phyloP scores from a whole-genome alignment of 108 stramenopile species.

The Nitzschia sp. region DNA sequence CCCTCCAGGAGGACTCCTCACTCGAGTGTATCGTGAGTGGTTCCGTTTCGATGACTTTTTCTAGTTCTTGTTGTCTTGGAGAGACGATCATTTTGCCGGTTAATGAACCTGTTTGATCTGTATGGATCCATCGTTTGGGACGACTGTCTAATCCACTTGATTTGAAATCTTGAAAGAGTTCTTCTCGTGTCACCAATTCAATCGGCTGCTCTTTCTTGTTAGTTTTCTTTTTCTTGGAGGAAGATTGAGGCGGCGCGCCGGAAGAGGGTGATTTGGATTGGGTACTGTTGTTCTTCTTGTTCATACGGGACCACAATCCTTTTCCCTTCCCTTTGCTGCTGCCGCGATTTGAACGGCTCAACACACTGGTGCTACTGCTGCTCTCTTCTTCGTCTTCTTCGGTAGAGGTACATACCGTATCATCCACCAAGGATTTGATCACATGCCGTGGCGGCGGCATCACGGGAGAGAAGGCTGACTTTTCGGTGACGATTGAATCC shows the following conservation, averaged over 20 bases:
- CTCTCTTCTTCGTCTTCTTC: background rate
- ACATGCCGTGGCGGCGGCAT: too few relatives aligned
- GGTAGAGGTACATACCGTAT: background rate
- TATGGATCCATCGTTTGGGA: background rate
- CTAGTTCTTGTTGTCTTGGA: background rate
- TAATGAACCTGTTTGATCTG: background rate
- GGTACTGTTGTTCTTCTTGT: background rate
- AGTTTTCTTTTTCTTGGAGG: background rate
- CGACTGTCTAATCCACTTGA: background rate
- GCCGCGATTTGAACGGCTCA: too few relatives aligned
- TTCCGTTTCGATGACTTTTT: background rate
- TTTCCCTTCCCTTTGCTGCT: background rate
- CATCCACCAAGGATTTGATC: background rate
- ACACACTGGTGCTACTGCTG: background rate
- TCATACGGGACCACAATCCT: background rate
- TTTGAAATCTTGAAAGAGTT: conserved; percentile 14
- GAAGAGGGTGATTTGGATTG: background rate
- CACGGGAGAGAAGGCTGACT: too few relatives aligned
- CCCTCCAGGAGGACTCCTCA: too few relatives aligned
- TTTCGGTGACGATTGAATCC: too few relatives aligned
- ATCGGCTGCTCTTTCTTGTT: background rate
- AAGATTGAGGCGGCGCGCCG: background rate
- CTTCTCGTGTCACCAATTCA: conserved; percentile 7
- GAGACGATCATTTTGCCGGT: conserved; percentile 3
- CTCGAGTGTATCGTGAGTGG: conserved; percentile 9